Evolutionary conservation across 352 stramenopile species (phyloP).

Genomic region (Nothophytophthora sp.): DNA sequence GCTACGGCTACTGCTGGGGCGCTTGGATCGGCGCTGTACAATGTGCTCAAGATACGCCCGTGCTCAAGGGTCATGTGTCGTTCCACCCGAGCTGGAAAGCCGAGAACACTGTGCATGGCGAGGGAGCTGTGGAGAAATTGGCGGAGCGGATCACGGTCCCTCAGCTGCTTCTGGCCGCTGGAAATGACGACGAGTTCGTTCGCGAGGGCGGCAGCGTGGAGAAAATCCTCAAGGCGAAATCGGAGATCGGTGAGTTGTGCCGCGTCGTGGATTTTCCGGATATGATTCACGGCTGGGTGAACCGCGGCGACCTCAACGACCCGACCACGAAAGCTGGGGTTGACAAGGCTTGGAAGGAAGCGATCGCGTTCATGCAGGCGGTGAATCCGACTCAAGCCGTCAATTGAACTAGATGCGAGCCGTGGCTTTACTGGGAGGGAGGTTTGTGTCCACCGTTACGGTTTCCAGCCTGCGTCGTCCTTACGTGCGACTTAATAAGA

Average conservation of each 20-base stretch:
- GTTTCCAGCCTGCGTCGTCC: too few relatives aligned
- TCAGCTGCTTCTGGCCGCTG: slow-evolving; percentile 33
- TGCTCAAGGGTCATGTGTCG: slow-evolving; percentile 30
- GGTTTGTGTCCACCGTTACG: too few relatives aligned
- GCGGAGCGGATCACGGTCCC: slow-evolving; percentile 25
- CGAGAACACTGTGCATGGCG: slow-evolving; percentile 24
- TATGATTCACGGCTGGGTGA: slow-evolving; percentile 57
- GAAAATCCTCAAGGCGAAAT: slow-evolving; percentile 25
- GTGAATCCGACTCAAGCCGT: too few relatives aligned
- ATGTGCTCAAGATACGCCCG: slow-evolving; percentile 1
- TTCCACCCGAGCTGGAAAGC: slow-evolving; percentile 43
- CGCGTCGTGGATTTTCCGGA: slow-evolving; percentile 39
- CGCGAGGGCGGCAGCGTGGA: slow-evolving; percentile 27
- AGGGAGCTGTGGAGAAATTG: slow-evolving; percentile 28
- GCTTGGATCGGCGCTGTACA: slow-evolving; percentile 23
- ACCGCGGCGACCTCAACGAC: slow-evolving; percentile 49
- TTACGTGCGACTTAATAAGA: too few relatives aligned
- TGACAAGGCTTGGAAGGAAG: slow-evolving; percentile 48
- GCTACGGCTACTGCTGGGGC: slow-evolving; percentile 44
- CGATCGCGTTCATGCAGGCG: slow-evolving; percentile 45
- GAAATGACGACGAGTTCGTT: slow-evolving; percentile 35
- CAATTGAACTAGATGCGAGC: too few relatives aligned
- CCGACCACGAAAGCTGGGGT: slow-evolving; percentile 30
- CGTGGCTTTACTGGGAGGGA: too few relatives aligned
- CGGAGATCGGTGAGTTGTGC: slow-evolving; percentile 13